phyloP scores from a whole-genome alignment of 805 yeast species.

The Kodamaea nitidulidarum region DNA sequence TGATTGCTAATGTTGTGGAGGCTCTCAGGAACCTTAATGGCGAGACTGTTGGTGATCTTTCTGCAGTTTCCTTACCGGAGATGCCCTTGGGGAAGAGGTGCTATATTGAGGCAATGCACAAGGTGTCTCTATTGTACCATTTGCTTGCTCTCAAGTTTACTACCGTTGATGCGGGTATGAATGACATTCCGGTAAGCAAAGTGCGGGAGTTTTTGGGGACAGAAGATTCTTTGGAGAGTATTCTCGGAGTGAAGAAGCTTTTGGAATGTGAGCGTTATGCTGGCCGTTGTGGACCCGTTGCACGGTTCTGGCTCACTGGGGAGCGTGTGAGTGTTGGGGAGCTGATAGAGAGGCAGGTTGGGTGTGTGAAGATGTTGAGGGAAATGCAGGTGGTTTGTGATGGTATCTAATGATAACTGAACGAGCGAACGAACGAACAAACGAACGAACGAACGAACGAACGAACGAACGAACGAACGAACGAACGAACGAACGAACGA shows the following conservation, averaged over 20 bases:
- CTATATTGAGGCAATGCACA: constrained; percentile 13
- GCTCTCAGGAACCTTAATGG: constrained; percentile 6
- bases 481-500: no score
- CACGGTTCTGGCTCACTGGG: neutral
- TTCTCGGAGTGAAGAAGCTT: constrained; percentile 5
- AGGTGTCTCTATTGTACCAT: constrained; percentile 14
- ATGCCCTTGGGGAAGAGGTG: constrained; percentile 14
- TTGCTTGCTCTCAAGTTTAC: constrained; percentile 15
- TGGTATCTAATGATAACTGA: no score
- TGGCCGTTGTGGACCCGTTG: neutral
- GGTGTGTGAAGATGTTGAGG: constrained; percentile 2
- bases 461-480: no score
- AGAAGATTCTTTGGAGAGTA: constrained; percentile 1
- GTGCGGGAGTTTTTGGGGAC: constrained; percentile 8
- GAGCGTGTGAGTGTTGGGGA: neutral
- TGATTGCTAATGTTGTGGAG: constrained; percentile 19
- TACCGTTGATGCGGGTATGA: constrained; percentile 15
- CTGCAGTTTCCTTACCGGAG: neutral
- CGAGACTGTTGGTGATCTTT: neutral
- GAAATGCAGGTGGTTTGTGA: constrained; percentile 1
- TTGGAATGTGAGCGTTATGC: constrained; percentile 1
- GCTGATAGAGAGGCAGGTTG: constrained; percentile 4
- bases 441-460: no score
- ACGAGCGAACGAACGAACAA: no score
- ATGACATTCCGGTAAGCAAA: constrained; percentile 12